Evolutionary conservation across 352 stramenopile genomes (phyloP).

Genomic region (Globisporangium canariense): DNA sequence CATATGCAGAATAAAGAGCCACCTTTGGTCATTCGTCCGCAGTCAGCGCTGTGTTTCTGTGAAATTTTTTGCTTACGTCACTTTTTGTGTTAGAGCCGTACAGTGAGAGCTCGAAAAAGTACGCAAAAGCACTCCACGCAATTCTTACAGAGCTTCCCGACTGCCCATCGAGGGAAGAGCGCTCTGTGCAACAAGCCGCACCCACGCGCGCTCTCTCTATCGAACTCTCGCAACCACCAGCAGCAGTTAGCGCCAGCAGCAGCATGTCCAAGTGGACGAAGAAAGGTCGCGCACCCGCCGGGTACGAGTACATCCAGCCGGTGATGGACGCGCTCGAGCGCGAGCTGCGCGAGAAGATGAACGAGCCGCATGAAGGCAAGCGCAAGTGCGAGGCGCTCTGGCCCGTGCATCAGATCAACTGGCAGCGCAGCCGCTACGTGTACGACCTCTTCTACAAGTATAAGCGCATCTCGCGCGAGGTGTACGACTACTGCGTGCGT

Average conservation of each 20-base stretch:
- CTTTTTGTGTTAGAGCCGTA: too few relatives aligned
- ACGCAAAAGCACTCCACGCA: too few relatives aligned
- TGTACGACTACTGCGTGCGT: slow-evolving; percentile 98
- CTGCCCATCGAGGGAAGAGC: too few relatives aligned
- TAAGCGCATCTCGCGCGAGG: slow-evolving; percentile 91
- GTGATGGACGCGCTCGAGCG: slow-evolving; percentile 96
- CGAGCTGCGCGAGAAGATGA: slow-evolving; percentile 97
- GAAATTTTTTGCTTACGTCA: too few relatives aligned
- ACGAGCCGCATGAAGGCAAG: slow-evolving; percentile 96
- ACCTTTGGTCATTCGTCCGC: too few relatives aligned
- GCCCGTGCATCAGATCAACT: slow-evolving; percentile 99
- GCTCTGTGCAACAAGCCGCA: background rate
- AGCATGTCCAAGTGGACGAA: slow-evolving; percentile 87
- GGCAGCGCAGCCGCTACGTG: slow-evolving; percentile 97
- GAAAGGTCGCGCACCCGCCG: slow-evolving; percentile 84
- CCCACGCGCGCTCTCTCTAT: background rate
- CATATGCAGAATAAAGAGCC: too few relatives aligned
- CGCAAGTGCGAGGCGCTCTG: slow-evolving; percentile 97
- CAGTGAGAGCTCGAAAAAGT: too few relatives aligned
- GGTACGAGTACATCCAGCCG: slow-evolving; percentile 94
- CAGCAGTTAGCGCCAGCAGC: background rate
- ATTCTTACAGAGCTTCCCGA: too few relatives aligned
- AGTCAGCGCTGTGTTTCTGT: too few relatives aligned
- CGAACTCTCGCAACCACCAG: background rate
- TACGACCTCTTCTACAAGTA: slow-evolving; percentile 99